Evolutionary conservation across 2,329 filamentous ascomycete genomes (phyloP), one percentile per base, ranked within the genome.

Genomic region (Colletotrichum limetticola): DNA sequence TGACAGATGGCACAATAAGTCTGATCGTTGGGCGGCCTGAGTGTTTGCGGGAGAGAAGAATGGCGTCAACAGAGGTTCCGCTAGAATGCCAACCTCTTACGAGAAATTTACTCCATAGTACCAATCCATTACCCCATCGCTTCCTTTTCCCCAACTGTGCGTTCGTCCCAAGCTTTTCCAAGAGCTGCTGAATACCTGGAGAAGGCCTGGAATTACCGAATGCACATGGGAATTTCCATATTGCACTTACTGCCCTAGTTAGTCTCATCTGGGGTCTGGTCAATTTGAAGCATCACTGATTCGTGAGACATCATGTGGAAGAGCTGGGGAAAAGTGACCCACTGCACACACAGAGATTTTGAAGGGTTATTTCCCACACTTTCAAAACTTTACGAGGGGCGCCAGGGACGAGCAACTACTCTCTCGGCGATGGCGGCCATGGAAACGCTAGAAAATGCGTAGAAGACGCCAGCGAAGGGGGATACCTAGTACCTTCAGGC

Each of bases 391-490:
- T n/a, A 9, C 16, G 42, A 22, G 7, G 3, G 42, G 19, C 11
- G 42, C 19, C 42, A 49, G 42, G 42, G 42, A 22, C 16, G 3
- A 26, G 16, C 53, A 56, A 16, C 22, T 56, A 24, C 28, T 9
- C n/a, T 24, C 49, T 26, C 28, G 60, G 66, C 60, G 56, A 57
- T n/a, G 26, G 66, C 49, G 57, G 69, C 30, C n/a, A 53, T 60
- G 59, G 70, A 55, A 60, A 30, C 70, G 66, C 70, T 72, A 70
- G 66, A 72, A 72, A 61, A 70, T 35, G 70, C 42, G 49, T 70
- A 60, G 70, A 72, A 49, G 30, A 24, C 19, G 56, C 56, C 46
- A 67, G 19, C 22, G 42, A 49, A 49, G 42, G 42, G 42, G 42
- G 42, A 9, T 49, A 49, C 42, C 42, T 22, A 49, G 42, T 8